Evolutionary conservation across 2,329 filamentous ascomycete species (phyloP).

Genomic region (Diplocarpon rosae): DNA sequence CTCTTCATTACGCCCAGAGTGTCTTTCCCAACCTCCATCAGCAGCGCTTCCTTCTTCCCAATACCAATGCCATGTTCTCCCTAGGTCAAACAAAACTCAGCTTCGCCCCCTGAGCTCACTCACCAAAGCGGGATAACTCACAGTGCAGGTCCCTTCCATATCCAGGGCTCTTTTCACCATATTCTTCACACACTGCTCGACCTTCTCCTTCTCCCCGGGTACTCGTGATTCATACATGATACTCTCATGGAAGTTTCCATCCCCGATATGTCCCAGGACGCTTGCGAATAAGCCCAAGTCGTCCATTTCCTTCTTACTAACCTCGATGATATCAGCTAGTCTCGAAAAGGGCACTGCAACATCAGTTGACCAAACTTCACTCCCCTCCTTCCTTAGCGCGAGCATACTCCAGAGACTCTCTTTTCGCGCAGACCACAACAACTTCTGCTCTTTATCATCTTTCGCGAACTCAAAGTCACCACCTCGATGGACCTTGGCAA

Average conservation of each 20-base stretch:
- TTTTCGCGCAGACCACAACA: slow-evolving; percentile 72
- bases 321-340: slow-evolving; percentile 64
- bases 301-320: slow-evolving; percentile 83
- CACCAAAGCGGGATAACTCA: slow-evolving; percentile 21
- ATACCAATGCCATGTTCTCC: slow-evolving; percentile 81
- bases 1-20: slow-evolving; percentile 77
- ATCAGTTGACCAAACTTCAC: slow-evolving; percentile 76
- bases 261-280: slow-evolving; percentile 81
- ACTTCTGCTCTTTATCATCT: slow-evolving; percentile 57
- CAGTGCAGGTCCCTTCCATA: slow-evolving; percentile 87
- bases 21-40: slow-evolving; percentile 69
- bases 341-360: slow-evolving; percentile 72
- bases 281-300: slow-evolving; percentile 77
- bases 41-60: slow-evolving; percentile 71
- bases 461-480: slow-evolving; percentile 67
- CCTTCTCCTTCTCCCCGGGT: slow-evolving; percentile 58
- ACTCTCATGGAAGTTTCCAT: slow-evolving; percentile 89
- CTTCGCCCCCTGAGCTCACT: no score
- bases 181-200: slow-evolving; percentile 72
- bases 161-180: slow-evolving; percentile 87
- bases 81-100: slow-evolving; percentile 14
- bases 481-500: slow-evolving; percentile 54
- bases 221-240: slow-evolving; percentile 75
- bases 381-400: slow-evolving; percentile 50
- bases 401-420: slow-evolving; percentile 80